A percentile compares a stretch with the other conserved stretches of the same genome.
phyloP scores from a whole-genome alignment of 495 filamentous ascomycete species.

The Amphirosellinia nigrospora region DNA sequence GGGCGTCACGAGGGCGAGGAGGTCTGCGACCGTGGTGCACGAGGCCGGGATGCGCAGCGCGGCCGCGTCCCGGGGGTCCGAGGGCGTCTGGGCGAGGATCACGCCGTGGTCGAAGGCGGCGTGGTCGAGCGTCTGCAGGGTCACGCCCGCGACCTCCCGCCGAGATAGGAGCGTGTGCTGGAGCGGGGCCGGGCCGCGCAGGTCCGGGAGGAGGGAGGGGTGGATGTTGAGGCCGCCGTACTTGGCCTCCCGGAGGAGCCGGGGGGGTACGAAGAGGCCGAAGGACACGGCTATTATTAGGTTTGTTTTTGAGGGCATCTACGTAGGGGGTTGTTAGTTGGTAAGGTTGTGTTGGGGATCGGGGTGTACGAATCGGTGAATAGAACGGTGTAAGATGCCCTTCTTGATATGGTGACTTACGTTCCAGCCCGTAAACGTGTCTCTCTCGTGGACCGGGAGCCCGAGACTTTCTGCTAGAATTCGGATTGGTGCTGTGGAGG shows the following conservation, averaged over 20 bases:
- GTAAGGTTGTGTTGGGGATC: too few species aligned
- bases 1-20: conserved; percentile 50
- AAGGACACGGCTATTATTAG: conserved; percentile 96
- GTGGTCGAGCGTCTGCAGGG: conserved; percentile 82
- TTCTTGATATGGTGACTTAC: conserved; percentile 50
- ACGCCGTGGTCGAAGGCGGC: conserved; percentile 76
- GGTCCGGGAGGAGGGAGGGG: conserved; percentile 88
- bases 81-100: conserved; percentile 67
- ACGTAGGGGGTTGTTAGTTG: conserved; percentile 11
- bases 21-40: conserved; percentile 24
- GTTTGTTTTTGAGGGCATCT: conserved; percentile 73
- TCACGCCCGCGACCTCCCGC: conserved; percentile 67
- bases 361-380: too few species aligned
- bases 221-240: conserved; percentile 95
- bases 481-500: conserved; percentile 74
- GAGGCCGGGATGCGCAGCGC: conserved; percentile 35
- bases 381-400: neutral
- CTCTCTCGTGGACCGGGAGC: conserved; percentile 73
- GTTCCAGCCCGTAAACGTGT: conserved; percentile 82
- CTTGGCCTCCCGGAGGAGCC: conserved; percentile 68
- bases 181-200: conserved; percentile 76
- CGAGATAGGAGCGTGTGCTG: conserved; percentile 75
- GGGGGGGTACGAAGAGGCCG: conserved; percentile 82
- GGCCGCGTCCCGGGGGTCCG: neutral
- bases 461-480: conserved; percentile 63